A percentile compares a stretch with the other conserved stretches of the same genome.
These are phyloP conservation scores for Solanum sparsipilum DNA, from an alignment of 257 asterid genomes.

Conservation along the genomic window DNA sequence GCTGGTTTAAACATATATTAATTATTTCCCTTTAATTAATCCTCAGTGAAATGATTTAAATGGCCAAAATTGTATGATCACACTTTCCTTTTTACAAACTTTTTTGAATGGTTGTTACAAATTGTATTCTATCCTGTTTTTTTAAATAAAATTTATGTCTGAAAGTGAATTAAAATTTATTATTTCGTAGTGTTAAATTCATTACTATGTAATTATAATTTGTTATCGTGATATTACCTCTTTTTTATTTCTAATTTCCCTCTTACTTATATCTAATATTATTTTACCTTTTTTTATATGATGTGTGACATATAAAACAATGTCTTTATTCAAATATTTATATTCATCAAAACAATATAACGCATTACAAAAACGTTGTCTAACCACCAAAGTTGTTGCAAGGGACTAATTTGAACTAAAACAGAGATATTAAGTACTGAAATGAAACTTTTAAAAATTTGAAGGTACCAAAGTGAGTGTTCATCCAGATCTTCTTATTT, in stretches of 20 bases:
- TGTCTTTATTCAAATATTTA: background rate
- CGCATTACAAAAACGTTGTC: background rate
- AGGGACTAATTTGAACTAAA: background rate
- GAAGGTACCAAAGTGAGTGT: background rate
- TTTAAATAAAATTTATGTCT: too few relatives aligned
- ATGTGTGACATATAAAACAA: background rate
- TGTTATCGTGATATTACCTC: too few relatives aligned
- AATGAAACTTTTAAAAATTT: background rate
- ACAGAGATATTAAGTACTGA: background rate
- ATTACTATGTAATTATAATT: background rate
- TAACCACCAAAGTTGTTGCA: background rate
- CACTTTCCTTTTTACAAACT: background rate
- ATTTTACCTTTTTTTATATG: background rate
- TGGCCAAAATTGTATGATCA: background rate
- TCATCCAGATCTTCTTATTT: background rate
- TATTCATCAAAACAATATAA: background rate
- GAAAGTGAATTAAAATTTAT: too few relatives aligned
- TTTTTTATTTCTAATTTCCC: background rate
- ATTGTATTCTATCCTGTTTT: background rate
- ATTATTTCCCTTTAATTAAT: background rate
- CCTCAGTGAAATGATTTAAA: background rate
- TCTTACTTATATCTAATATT: background rate
- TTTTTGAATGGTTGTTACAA: background rate
- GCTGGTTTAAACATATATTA: background rate
- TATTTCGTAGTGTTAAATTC: background rate